Evolutionary conservation across 495 filamentous ascomycete species (phyloP).

Genomic region (Neurospora terricola): DNA sequence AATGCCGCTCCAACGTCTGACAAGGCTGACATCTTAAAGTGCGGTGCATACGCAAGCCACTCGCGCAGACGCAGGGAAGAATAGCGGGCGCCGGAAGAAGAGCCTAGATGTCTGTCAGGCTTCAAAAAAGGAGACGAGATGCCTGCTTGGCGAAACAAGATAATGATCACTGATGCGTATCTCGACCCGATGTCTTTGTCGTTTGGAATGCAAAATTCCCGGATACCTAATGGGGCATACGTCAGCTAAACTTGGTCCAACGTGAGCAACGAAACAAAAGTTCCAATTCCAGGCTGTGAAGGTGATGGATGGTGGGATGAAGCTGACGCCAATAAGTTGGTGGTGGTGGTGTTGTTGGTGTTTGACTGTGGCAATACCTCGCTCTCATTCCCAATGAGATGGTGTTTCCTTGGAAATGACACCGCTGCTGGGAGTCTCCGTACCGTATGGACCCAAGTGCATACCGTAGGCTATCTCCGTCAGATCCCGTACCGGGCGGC

Average conservation of each 20-base stretch:
- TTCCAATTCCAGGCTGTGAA: neutral
- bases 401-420: neutral
- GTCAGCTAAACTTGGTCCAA: neutral
- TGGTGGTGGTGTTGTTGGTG: too few species aligned
- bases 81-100: neutral
- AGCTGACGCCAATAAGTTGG: neutral
- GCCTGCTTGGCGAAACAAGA: conserved; percentile 21
- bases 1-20: neutral
- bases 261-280: neutral
- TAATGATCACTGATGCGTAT: neutral
- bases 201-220: neutral
- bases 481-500: neutral
- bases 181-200: neutral
- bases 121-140: conserved; percentile 13
- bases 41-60: conserved; percentile 22
- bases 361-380: neutral
- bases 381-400: neutral
- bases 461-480: neutral
- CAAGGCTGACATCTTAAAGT: neutral
- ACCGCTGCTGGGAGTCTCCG: neutral
- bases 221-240: neutral
- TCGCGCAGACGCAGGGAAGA: conserved; percentile 6
- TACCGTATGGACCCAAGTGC: neutral
- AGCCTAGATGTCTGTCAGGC: neutral
- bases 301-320: neutral